These are phyloP conservation scores for Aspergillus olivimuriae DNA, from an alignment of 495 filamentous ascomycete species.

Conservation along the genomic window DNA sequence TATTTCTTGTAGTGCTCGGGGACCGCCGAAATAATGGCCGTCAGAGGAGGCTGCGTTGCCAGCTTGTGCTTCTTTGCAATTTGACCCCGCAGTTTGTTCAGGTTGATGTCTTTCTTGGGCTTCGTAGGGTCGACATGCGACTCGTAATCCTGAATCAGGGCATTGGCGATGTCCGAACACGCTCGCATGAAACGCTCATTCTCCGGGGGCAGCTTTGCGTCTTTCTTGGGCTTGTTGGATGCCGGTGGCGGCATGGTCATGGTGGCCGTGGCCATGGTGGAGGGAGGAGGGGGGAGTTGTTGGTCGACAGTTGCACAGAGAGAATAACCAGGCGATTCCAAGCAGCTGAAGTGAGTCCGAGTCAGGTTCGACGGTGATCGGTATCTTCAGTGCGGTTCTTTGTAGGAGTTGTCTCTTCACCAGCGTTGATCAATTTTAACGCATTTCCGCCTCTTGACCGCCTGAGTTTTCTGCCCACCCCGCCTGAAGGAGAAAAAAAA, in stretches of 20 bases:
- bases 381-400: too few relatives aligned
- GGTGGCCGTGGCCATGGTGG: conserved; percentile 56
- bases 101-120: conserved; percentile 79
- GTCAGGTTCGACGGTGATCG: too few relatives aligned
- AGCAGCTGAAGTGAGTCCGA: too few relatives aligned
- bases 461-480: too few relatives aligned
- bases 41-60: conserved; percentile 78
- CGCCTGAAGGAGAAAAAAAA: conserved; percentile 22
- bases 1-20: conserved; percentile 99
- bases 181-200: conserved; percentile 89
- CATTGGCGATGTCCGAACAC: conserved; percentile 90
- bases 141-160: conserved; percentile 90
- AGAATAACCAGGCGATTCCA: too few relatives aligned
- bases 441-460: too few relatives aligned
- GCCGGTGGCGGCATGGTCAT: conserved; percentile 45
- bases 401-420: too few relatives aligned
- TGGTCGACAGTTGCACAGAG: too few relatives aligned
- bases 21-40: conserved; percentile 93
- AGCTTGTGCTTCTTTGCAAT: conserved; percentile 88
- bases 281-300: too few relatives aligned
- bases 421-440: too few relatives aligned
- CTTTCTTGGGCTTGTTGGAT: conserved; percentile 53
- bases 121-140: conserved; percentile 61
- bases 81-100: conserved; percentile 82
- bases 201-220: conserved; percentile 73